Base-by-base conservation (phyloP, 2,329 filamentous ascomycete species). In the Pleurostoma richardsiae region DNA sequence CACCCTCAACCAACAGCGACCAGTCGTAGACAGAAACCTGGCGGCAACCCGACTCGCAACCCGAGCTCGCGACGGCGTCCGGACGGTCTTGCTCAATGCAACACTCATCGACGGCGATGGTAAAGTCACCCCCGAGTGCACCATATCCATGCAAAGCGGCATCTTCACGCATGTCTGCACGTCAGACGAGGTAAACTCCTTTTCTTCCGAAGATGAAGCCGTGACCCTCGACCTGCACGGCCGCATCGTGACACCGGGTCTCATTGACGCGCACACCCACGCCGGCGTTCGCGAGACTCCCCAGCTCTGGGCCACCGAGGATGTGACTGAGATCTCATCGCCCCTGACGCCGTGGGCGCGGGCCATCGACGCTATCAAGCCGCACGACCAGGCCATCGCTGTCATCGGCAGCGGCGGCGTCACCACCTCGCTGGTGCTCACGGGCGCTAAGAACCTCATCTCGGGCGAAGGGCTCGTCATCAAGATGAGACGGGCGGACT, bases 91-190 rank as follows among this genome's bases (percentile, higher is more conserved):
- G 11, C 49, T 52, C 26, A 60, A 61, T 50, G 56, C 51, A 7
- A 61, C 58, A 28, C 52, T 61, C 27, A 51, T 59, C 36, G 50
- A 61, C 33, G 58, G 58, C 6, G 56, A 58, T 39, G 47, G 47
- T 31, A 50, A 51, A 10, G 43, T 54, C 11, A 44, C 48, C n/a
- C 46, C 43, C 10, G 47, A 54, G 5, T 54, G 55, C n/a, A 50
- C 51, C 28, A 54, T 61, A 36, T 46, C 54, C 10, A 51, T 60
- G 26, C 50, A 50, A 31, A 40, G 52, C 30, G 56, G 54, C 3
- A 55, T 59, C 10, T 51, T 59, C 27, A 54, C 47, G n/a, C 39
- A 29, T 4, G 42, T 54, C 40, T 45, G 46, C 11, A 42, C 39
- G 30, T 10, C 19, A 11, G 7, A 46, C 8, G 33, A 30, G 19